Base-by-base conservation (phyloP, 2,329 filamentous ascomycete species). In the Stachybotrys chartarum region DNA sequence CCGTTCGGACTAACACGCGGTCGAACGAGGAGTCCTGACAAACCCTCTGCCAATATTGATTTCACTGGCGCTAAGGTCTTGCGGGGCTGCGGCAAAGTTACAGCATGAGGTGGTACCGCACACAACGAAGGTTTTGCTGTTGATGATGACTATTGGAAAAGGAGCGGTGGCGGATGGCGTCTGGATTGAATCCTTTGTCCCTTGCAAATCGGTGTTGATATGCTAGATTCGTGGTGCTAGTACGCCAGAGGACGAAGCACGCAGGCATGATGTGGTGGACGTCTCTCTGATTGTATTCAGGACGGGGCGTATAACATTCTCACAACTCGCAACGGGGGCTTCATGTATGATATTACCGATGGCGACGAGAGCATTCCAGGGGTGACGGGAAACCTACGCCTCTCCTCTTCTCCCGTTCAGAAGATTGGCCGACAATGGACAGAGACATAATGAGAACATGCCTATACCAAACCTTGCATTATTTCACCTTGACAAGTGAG, bases 11-110 rank as follows among this genome's bases (percentile, higher is more conserved):
- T 39, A 64, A 66, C 47, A 58, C 69, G 49, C 66, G 70, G 57
- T 71, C 72, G 31, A 72, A 73, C 54, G 74, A 76, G 24, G 71
- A 75, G 54, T 66, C 68, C 44, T 77, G 68, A 57, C 35, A 3
- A 5, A 42, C 35, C 35, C 24, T 24, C 24, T 24, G 24, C 24
- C 24, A 24, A 24, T 24, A 24, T 24, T 24, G 24, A 24, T 24
- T 24, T 24, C 24, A 24, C 24, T 24, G 24, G 24, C 24, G 24
- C 24, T 24, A 24, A 24, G 24, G 24, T 24, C 24, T 24, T 24
- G 24, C 24, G 2, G 24, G 24, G 24, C 24, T 24, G 24, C 24
- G 24, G 24, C 24, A 24, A 24, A 24, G 24, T 24, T 14, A 42
- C 35, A 14, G 35, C 35, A 42, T 14, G 52, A 60, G 17, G 3